Base-by-base conservation (phyloP, 805 yeast species). In the Saccharomycopsis schoenii region DNA sequence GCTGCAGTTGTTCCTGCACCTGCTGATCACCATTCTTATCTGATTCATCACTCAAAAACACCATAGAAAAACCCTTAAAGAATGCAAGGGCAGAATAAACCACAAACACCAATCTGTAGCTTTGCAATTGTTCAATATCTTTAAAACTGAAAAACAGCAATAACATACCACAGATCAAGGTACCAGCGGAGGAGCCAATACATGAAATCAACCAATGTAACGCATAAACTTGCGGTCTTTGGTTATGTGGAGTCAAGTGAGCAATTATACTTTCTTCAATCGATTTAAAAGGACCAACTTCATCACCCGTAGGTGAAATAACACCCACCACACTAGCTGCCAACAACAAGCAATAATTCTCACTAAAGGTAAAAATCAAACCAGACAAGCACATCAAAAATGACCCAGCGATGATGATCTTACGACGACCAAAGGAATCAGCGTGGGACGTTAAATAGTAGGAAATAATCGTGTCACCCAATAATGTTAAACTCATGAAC, bases 271-370 rank as follows among this genome's bases (percentile, higher is more conserved):
- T 84, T 68, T 89, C 96, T 70, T 90, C 97, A 36, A 90, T 83
- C 0, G 94, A 83, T 68, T 88, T 86, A 71, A 90, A 90, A 0
- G 97, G 97, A 0, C 97, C 97, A 0, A 92, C 89, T 68, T 90
- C 97, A 68, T 86, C 91, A 25, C 97, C 96, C 36, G 89, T 83
- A 1, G 96, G 94, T 1, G 96, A 88, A 8, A 90, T 87, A 17
- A 90, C 96, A 1, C 97, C 97, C 37, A 88, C 61, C 1, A 88
- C 80, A 1, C 96, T 94, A 9, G 94, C 94, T 1, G 77, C 25
- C 21, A 90, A 73, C 47, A 90, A 74, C 1, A 86, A 64, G 65
- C 73, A 68, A 69, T 76, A 89, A 65, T 81, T 80, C 40, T 81
- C 76, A 62, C 77, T 75, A 25, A 73, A 72, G n/a, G 85, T 80